Conservation (phyloP, 352 stramenopile genomes). For the Phytophthora constricta region DNA sequence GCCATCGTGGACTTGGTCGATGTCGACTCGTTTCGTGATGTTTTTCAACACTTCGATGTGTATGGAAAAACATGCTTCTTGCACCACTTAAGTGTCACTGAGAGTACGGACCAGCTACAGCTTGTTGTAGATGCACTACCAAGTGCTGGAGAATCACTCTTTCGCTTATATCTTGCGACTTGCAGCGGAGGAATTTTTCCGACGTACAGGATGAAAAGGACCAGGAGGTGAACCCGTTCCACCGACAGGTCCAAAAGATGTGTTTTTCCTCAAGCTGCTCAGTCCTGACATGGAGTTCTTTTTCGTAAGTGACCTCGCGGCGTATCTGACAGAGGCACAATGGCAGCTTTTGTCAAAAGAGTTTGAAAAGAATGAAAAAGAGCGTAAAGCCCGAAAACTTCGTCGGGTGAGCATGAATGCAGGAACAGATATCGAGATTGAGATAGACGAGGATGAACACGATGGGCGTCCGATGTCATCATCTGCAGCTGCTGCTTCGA, state of each 20-base stretch:
- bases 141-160: constrained; percentile 65
- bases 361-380: constrained; percentile 60
- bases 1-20: constrained; percentile 71
- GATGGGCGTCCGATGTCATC: constrained; percentile 12
- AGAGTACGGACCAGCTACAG: constrained; percentile 63
- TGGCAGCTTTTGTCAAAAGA: constrained; percentile 70
- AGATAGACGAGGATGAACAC: constrained; percentile 27
- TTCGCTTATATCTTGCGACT: constrained; percentile 61
- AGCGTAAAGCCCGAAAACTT: constrained; percentile 37
- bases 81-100: constrained; percentile 60
- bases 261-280: constrained; percentile 68
- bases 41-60: constrained; percentile 69
- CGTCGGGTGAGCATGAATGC: constrained; percentile 17
- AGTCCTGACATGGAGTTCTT: constrained; percentile 73
- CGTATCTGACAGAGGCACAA: constrained; percentile 66
- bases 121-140: constrained; percentile 58
- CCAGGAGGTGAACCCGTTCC: constrained; percentile 2
- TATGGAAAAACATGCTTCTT: constrained; percentile 68
- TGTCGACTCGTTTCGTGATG: constrained; percentile 67
- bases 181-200: constrained; percentile 40
- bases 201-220: constrained; percentile 15
- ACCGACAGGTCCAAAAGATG: too few relatives aligned
- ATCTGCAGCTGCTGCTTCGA: constrained; percentile 24
- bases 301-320: constrained; percentile 69
- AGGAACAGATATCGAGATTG: constrained; percentile 14